Evolutionary conservation across 371 early-diverging fungal species (phyloP).

Genomic region (Choanephora cucurbitarum): DNA sequence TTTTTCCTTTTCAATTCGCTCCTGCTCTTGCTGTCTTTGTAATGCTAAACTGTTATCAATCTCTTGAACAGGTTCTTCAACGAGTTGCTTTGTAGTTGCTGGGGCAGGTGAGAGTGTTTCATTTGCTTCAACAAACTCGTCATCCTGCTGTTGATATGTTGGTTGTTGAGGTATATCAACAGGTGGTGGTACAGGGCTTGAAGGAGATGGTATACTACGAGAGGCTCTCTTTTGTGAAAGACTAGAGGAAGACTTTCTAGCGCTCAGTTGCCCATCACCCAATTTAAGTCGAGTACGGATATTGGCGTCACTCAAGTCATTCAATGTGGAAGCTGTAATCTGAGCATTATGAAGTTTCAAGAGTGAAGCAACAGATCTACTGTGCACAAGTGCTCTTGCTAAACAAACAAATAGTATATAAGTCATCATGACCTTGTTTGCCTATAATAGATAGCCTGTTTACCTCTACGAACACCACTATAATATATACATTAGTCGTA

Average conservation of each 20-base stretch:
- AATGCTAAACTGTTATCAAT: slow-evolving; percentile 5
- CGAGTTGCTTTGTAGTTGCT: not conserved
- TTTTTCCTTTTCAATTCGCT: not conserved
- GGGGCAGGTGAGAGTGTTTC: slow-evolving; percentile 29
- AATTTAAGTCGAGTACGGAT: slow-evolving; percentile 46
- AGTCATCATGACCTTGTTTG: too few species aligned
- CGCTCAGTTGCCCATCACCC: slow-evolving; percentile 34
- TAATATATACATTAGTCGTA: slow-evolving; percentile 2
- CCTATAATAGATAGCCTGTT: not conserved
- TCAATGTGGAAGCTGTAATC: slow-evolving; percentile 48
- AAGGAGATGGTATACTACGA: slow-evolving; percentile 28
- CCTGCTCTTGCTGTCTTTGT: slow-evolving; percentile 4
- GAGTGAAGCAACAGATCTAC: slow-evolving; percentile 64
- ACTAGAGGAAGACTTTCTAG: slow-evolving; percentile 40
- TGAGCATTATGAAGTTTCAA: slow-evolving; percentile 58
- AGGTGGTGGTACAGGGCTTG: slow-evolving; percentile 16
- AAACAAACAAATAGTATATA: slow-evolving; percentile 1
- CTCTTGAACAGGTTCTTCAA: not conserved
- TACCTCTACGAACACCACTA: slow-evolving; percentile 69
- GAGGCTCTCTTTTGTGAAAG: slow-evolving; percentile 38
- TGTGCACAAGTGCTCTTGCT: slow-evolving; percentile 74
- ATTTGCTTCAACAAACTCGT: slow-evolving; percentile 41
- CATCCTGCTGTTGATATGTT: slow-evolving; percentile 13
- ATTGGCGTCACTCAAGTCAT: slow-evolving; percentile 43
- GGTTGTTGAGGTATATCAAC: slow-evolving; percentile 27